phyloP scores from a whole-genome alignment of 108 stramenopile genomes.

The Heterococcus sp. region DNA sequence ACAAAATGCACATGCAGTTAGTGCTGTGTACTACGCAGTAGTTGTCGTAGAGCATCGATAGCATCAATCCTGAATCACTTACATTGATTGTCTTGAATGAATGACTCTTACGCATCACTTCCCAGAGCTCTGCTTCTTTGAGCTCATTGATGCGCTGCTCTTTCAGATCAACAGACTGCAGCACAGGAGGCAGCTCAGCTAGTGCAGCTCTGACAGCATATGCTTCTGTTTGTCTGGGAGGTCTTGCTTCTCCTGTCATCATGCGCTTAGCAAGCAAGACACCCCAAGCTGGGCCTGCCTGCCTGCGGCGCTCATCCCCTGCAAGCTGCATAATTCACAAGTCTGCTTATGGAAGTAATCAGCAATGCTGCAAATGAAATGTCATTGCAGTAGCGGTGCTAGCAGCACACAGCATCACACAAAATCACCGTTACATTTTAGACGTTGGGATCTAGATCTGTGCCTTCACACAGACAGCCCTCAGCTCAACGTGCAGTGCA shows the following conservation, averaged over 20 bases:
- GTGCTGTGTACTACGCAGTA: no score
- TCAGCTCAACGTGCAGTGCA: no score
- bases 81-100: slow-evolving; percentile 7
- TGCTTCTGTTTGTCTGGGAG: neutral
- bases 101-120: slow-evolving; percentile 25
- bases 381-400: no score
- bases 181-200: slow-evolving; percentile 22
- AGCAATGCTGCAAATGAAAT: no score
- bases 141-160: neutral
- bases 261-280: slow-evolving; percentile 21
- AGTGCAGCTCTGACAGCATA: slow-evolving; percentile 13
- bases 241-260: slow-evolving; percentile 22
- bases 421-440: no score
- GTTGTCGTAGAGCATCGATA: neutral
- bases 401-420: no score
- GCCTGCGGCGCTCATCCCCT: slow-evolving; percentile 4
- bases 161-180: slow-evolving; percentile 4
- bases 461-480: no score
- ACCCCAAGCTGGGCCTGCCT: slow-evolving; percentile 22
- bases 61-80: neutral
- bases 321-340: slow-evolving; percentile 19
- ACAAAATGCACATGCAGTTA: no score
- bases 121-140: slow-evolving; percentile 7
- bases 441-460: no score
- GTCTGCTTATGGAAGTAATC: no score